A percentile compares a stretch with the other conserved stretches of the same genome.
phyloP scores from a whole-genome alignment of 2,329 filamentous ascomycete species.

The Paecilomyces sp. region DNA sequence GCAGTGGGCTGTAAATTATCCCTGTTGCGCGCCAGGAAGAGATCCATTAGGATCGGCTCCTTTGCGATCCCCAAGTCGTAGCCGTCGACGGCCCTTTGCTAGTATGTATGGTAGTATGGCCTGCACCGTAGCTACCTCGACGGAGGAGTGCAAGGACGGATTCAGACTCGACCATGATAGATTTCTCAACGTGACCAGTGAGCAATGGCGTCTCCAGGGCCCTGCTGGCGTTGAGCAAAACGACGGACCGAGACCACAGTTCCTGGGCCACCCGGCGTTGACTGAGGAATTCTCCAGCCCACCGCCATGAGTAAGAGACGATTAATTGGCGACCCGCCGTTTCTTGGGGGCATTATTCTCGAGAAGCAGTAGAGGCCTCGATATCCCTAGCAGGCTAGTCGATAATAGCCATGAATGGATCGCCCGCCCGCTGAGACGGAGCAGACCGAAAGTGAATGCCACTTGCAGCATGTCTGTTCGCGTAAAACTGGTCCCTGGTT shows the following conservation, averaged over 20 bases:
- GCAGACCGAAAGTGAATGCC: not conserved
- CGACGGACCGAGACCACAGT: slow-evolving; percentile 41
- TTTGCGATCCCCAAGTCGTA: not conserved
- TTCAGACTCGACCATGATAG: not conserved
- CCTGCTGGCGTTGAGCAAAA: not conserved
- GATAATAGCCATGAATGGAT: not conserved
- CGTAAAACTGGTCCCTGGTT: not conserved
- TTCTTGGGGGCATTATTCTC: not conserved
- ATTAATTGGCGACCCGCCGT: not conserved
- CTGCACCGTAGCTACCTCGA: not conserved
- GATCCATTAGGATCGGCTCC: not conserved
- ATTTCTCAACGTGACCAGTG: not conserved
- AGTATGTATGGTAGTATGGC: too few relatives aligned
- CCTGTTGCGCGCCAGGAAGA: slow-evolving; percentile 1
- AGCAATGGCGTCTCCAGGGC: not conserved
- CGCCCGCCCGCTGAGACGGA: not conserved
- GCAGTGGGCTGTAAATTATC: not conserved
- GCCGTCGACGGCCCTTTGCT: not conserved
- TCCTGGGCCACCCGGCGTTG: slow-evolving; percentile 54
- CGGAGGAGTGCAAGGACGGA: not conserved
- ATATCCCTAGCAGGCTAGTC: not conserved
- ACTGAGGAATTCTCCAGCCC: slow-evolving; percentile 16
- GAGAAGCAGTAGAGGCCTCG: not conserved
- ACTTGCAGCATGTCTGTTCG: not conserved
- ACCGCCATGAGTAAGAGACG: not conserved